Base-by-base conservation (phyloP, 768 basidiomycete genomes). In the Lactarius vividus region DNA sequence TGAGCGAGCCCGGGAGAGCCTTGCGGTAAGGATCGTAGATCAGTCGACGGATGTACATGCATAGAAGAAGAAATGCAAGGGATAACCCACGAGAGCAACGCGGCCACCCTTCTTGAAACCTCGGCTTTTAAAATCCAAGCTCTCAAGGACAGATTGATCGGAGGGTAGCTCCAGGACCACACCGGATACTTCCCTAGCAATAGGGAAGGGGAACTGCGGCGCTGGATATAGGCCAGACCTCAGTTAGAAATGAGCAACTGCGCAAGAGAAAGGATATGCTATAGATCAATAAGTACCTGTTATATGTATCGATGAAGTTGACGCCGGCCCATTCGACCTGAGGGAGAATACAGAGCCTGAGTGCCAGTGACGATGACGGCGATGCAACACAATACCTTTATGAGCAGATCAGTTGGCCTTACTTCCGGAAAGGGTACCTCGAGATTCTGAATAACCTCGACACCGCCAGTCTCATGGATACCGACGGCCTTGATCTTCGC, bases 221-320 rank as follows among this genome's bases (percentile, higher is more conserved):
- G 80, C 72, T 15, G 84, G 81, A 73, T 93, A 94, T 18, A 92
- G 69, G 0, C 92, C 92, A 69, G 81, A 75, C 67, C 85, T 67
- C 35, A 23, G 23, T 18, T 16, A 11, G 35, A 44, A 35, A 33
- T 63, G 20, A 53, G 57, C n/a, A 37, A 39, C 55, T 56, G 26
- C 7, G 13, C 57, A 57, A 57, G 39, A 15, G 29, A 31, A 18
- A 2, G 54, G 44, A 39, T 16, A 57, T 16, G 20, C 5, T 8
- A 18, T 18, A 72, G 75, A n/a, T 71, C 67, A 3, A 4, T 11
- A 70, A 77, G 75, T 77, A 88, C 85, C 94, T 82, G 73, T 83
- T 86, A 75, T 97, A 96, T 53, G 85, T 87, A 73, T 92, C 90
- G 73, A 90, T 93, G 74, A 91, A 97, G 79, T 97, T 97, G 71